Percentiles rank a stretch among this genome's conserved stretches.
These are phyloP conservation scores for Bothriochloa decipiens DNA, from an alignment of 176 grass and related monocot genomes.

Conservation along the genomic window DNA sequence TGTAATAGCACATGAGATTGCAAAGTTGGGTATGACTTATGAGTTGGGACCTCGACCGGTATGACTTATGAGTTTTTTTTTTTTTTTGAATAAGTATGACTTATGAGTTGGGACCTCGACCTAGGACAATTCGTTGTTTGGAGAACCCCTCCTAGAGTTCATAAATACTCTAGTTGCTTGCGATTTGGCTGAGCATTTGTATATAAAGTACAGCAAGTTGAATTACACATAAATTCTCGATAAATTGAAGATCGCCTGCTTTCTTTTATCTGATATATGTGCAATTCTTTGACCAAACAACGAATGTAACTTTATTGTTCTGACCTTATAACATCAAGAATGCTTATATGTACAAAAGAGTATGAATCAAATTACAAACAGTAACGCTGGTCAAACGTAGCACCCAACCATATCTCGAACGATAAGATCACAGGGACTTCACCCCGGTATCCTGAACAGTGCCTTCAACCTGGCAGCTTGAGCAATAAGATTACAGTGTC, in stretches of 20 bases:
- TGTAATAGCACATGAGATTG: too few species aligned
- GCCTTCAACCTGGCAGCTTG: too few species aligned
- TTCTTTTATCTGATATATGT: not conserved
- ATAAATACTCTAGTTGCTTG: too few species aligned
- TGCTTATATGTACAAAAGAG: slow-evolving; percentile 57
- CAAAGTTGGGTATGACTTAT: too few species aligned
- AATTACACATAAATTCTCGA: slow-evolving; percentile 32
- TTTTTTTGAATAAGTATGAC: too few species aligned
- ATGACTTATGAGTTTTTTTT: too few species aligned
- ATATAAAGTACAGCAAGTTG: slow-evolving; percentile 6
- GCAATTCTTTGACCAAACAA: slow-evolving; percentile 41
- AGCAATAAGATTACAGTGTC: too few species aligned
- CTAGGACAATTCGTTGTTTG: too few species aligned
- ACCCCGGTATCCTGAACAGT: not conserved
- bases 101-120: too few species aligned
- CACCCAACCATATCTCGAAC: not conserved
- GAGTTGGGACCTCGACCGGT: too few species aligned
- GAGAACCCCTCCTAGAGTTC: too few species aligned
- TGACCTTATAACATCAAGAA: slow-evolving; percentile 24
- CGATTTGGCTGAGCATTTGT: too few species aligned
- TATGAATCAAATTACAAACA: slow-evolving; percentile 49
- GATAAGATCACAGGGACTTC: not conserved
- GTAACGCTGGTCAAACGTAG: not conserved
- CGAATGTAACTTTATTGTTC: slow-evolving; percentile 34
- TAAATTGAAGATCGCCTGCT: not conserved